phyloP scores from a whole-genome alignment of 306 rosid species.

The Cucurbita ficifolia region DNA sequence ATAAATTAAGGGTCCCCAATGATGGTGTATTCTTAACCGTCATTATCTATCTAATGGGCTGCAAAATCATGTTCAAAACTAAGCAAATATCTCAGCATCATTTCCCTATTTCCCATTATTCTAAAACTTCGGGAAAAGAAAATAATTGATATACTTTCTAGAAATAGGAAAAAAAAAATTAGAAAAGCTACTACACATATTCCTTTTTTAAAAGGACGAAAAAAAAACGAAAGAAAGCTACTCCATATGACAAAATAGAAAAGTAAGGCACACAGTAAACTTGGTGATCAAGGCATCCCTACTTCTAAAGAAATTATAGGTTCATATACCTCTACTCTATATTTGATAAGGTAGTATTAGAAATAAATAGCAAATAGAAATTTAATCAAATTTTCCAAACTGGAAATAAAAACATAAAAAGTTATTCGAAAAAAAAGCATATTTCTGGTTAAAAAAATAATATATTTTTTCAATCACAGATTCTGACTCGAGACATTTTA shows the following conservation, averaged over 20 bases:
- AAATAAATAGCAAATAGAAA: too few species aligned
- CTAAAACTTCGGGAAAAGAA: not conserved
- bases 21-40: not conserved
- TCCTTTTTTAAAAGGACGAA: too few species aligned
- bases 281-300: too few species aligned
- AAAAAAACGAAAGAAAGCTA: too few species aligned
- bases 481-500: not conserved
- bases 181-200: too few species aligned
- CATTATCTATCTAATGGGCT: not conserved
- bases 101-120: not conserved
- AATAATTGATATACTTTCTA: not conserved
- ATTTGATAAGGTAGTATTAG: too few species aligned
- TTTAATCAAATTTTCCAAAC: not conserved
- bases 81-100: too few species aligned
- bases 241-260: too few species aligned
- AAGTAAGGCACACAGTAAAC: too few species aligned
- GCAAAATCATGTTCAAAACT: not conserved
- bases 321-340: too few species aligned
- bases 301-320: too few species aligned
- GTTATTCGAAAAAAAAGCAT: not conserved
- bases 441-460: not conserved
- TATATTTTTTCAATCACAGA: not conserved
- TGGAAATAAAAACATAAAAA: not conserved
- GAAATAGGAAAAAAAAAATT: too few species aligned
- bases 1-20: not conserved